Evolutionary conservation across 345 rosid species (phyloP), one percentile per base, ranked within the genome.

Genomic region (Theobroma cacao): DNA sequence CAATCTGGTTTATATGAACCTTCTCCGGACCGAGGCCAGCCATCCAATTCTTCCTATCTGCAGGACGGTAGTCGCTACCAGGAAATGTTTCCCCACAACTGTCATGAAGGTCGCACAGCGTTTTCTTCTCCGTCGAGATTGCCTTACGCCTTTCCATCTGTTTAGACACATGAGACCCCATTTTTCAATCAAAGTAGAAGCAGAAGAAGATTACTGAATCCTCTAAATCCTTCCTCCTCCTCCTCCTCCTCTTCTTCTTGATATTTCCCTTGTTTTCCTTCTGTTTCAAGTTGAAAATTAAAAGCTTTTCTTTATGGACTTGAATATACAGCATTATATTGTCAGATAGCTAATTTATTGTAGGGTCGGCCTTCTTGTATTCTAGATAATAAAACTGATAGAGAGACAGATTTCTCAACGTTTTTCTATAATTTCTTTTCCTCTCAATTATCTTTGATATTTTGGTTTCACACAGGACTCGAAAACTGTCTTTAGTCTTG

Each of bases 11-110:
- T 22, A 91, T 76, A 1, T 77, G 98, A 69, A 94, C 78, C 75
- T 86, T 93, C 2, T 79, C 89, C 2, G 93, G 92, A 41, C 84
- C 80, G 5, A 96, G 86, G 26, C 81, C 85, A 7, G 71, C 71
- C 95, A 96, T 96, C 99, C 99, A 96, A 34, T 66, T 90, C 77
- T 94, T 94, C 8, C 93, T 80, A 76, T 91, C 98, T 0, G 85
- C 50, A 0, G 94, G 90, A 8, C 31, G 80, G 78, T 91, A 91
- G 45, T 94, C 95, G 40, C 82, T 73, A 0, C 99, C 92, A 0
- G 99, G 98, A 30, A 80, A 96, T 0, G 87, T 86, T n/a, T 79
- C 75, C 5, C 94, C 95, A 7, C 79, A 81, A 64, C 75, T 85
- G 3, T 28, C 62, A 0, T 74, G 26, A 0, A 97, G 91, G 61